Conservation (phyloP, 2,329 filamentous ascomycete genomes). For the Penicillium sp. region DNA sequence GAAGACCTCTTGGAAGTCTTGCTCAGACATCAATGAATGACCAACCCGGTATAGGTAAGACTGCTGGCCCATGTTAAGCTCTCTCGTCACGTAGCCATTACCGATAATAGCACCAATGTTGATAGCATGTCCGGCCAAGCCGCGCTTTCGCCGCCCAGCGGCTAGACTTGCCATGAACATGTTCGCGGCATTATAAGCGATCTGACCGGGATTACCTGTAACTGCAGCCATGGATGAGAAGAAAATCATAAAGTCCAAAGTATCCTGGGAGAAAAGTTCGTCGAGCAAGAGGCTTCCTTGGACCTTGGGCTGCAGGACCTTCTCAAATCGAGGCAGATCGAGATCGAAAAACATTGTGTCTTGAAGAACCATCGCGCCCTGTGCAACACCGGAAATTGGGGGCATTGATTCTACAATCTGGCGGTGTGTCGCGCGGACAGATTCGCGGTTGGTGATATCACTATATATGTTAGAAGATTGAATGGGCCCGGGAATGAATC, state of each 20-base stretch:
- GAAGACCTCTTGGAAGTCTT: conserved; percentile 33
- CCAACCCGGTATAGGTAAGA: conserved; percentile 23
- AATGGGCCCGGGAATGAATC: not conserved
- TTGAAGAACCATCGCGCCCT: conserved; percentile 34
- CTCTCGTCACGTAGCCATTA: conserved; percentile 21
- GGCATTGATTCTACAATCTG: conserved; percentile 34
- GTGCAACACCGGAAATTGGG: conserved; percentile 37
- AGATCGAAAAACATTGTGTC: conserved; percentile 33
- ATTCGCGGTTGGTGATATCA: conserved; percentile 22
- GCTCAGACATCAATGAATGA: conserved; percentile 29
- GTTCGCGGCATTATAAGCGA: conserved; percentile 42
- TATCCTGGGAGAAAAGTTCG: conserved; percentile 23
- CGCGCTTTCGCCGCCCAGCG: conserved; percentile 15
- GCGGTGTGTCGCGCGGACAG: conserved; percentile 21
- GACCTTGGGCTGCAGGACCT: conserved; percentile 38
- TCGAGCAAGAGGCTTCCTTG: conserved; percentile 21
- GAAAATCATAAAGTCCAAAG: conserved; percentile 46
- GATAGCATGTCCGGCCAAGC: conserved; percentile 19
- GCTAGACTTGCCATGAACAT: conserved; percentile 37
- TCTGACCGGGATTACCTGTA: conserved; percentile 34
- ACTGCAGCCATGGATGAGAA: conserved; percentile 41
- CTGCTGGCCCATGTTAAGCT: conserved; percentile 23
- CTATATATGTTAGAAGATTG: conserved; percentile 7
- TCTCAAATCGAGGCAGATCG: conserved; percentile 22
- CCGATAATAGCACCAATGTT: conserved; percentile 23